Evolutionary conservation across 192 early-diverging fungal species (phyloP), one percentile per base, ranked within the genome.

Genomic region (Backusella psychrophila): DNA sequence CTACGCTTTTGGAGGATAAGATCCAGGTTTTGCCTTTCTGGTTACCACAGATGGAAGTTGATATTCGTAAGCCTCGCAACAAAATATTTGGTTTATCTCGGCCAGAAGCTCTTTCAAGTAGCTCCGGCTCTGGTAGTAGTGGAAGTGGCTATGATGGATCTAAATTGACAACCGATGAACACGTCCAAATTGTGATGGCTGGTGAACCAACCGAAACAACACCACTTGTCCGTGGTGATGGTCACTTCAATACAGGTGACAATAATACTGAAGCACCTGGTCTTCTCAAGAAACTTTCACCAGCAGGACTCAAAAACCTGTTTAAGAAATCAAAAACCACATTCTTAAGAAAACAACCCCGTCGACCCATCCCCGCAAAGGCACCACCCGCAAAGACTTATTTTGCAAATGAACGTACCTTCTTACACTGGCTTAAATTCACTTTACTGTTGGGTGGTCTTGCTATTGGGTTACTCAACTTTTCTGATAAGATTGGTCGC

Each of bases 321-420:
- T 53, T 83, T 33, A 70, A 71, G n/a, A 83, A 77, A 66, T 76
- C 78, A 66, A 83, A 83, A 44, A 70, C 72, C 38, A 73, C 49
- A 21, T 71, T 78, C 35, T 31, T 77, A 23, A 33, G 59, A 21
- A 31, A 56, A n/a, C 34, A 23, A 44, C n/a, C 46, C 6, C 79
- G 89, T 91, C 41, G 89, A 84, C 9, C 83, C 88, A n/a, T 68
- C 4, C 85, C 90, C n/a, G 89, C 91, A 26, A 88, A 89, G 17
- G 88, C 92, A 1, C 92, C 94, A 52, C 94, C 94, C 71, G 78
- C 66, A 8, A 98, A 98, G 79, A 92, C 96, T 53, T 97, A 87
- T 79, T 97, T 98, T 87, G 95, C 95, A 33, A 98, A 98, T 78
- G 96, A 97, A 80, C 89, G 96, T 35, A 97, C 96, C 4, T 96